Evolutionary conservation across 2,329 filamentous ascomycete species (phyloP), one percentile per base, ranked within the genome.

Genomic region (Clonostachys rhizophaga): DNA sequence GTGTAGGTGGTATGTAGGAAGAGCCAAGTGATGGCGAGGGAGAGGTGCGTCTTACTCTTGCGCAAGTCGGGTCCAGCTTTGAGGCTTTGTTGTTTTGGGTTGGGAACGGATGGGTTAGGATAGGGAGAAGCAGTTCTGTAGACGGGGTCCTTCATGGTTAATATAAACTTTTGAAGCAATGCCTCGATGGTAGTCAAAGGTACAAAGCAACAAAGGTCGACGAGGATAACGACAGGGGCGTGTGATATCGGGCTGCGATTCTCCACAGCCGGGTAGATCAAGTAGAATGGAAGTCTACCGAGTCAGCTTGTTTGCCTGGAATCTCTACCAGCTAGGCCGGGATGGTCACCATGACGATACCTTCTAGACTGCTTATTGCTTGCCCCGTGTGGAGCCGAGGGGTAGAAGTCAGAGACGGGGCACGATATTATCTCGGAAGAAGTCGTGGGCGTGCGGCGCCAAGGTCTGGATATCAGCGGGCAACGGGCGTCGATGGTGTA

Each of bases 71-170:
- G 60, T 57, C 56, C 54, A 55, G 62, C 57, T 55, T 67, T 64
- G 53, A 65, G 59, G 59, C 52, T 57, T 66, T 62, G 67, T 64
- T 56, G 67, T 33, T 46, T 42, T 43, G 44, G 45, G 24, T 40
- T 46, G 8, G 33, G 14, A 13, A 49, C 56, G 53, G 58, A 58
- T 47, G 63, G 60, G 58, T 70, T 60, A 50, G 59, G 54, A 60
- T 70, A 68, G 47, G 62, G 66, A 62, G 64, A 69, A 54, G 54
- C 50, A 18, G 57, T 58, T 57, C 66, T 66, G 52, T 54, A 52
- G 58, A 69, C 53, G 67, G 69, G 68, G 57, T 68, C 64, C 59
- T 59, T 64, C 61, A 67, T 67, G 63, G 61, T 67, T 70, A 67
- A 68, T 63, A 52, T 52, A 67, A 60, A 63, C 52, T 49, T 49